Percentiles rank a stretch among this genome's conserved stretches.
Evolutionary conservation across 2,329 filamentous ascomycete genomes (phyloP).

Genomic region (Alternaria alternata): DNA sequence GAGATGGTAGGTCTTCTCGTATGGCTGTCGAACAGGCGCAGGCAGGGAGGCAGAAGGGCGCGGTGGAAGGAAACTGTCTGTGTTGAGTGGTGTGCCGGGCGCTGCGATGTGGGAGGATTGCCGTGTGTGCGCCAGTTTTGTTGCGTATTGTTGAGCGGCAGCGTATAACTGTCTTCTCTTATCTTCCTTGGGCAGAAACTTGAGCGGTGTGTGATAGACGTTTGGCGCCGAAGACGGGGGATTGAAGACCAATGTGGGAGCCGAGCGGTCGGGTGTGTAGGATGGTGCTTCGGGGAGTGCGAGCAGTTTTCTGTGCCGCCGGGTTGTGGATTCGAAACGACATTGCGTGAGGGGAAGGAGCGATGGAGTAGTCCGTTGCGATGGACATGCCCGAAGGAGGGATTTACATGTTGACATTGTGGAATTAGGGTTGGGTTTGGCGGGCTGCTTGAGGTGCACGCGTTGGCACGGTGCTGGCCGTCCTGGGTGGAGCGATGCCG

Average conservation of each 20-base stretch:
- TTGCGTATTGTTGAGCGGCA: constrained; percentile 37
- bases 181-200: constrained; percentile 70
- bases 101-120: constrained; percentile 35
- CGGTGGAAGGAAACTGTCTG: constrained; percentile 30
- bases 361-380: constrained; percentile 22
- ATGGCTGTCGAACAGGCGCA: constrained; percentile 58
- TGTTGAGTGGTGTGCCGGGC: constrained; percentile 40
- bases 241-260: constrained; percentile 63
- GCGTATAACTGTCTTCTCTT: constrained; percentile 59
- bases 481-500: constrained; percentile 17
- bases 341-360: constrained; percentile 40
- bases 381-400: constrained; percentile 34
- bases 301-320: constrained; percentile 58
- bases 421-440: constrained; percentile 28
- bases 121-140: constrained; percentile 29
- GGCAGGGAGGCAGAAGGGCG: constrained; percentile 51
- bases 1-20: constrained; percentile 69
- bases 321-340: constrained; percentile 56
- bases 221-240: constrained; percentile 70
- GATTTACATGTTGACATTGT: constrained; percentile 48
- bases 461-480: constrained; percentile 19
- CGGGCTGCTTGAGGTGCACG: constrained; percentile 8
- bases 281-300: constrained; percentile 56
- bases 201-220: constrained; percentile 69
- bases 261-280: constrained; percentile 45